These are phyloP conservation scores for Hyaloscypha variabilis DNA, from an alignment of 495 filamentous ascomycete genomes.

Conservation along the genomic window DNA sequence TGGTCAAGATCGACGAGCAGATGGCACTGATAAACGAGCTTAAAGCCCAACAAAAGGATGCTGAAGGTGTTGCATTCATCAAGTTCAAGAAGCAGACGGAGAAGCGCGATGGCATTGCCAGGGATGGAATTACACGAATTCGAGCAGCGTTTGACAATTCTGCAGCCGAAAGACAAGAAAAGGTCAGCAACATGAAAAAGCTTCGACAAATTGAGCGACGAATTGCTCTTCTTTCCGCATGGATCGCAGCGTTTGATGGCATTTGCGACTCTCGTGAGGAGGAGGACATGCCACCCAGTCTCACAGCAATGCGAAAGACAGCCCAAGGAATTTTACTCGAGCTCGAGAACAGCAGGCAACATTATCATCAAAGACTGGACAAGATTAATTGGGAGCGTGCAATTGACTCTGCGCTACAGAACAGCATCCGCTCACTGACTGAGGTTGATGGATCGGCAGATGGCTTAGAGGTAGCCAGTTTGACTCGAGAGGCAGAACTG, in stretches of 20 bases:
- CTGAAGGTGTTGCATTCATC: slow-evolving; percentile 80
- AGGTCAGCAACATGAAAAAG: slow-evolving; percentile 77
- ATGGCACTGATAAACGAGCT: slow-evolving; percentile 92
- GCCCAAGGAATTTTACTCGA: slow-evolving; percentile 87
- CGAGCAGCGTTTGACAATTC: slow-evolving; percentile 85
- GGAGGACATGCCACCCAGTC: slow-evolving; percentile 61
- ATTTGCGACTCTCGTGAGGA: slow-evolving; percentile 75
- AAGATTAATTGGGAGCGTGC: slow-evolving; percentile 84
- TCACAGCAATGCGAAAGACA: slow-evolving; percentile 80
- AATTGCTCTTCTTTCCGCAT: slow-evolving; percentile 80
- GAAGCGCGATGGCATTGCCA: slow-evolving; percentile 77
- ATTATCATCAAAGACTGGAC: slow-evolving; percentile 80
- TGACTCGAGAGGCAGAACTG: slow-evolving; percentile 82
- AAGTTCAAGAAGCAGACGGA: slow-evolving; percentile 89
- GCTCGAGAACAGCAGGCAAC: slow-evolving; percentile 84
- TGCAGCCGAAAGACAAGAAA: slow-evolving; percentile 75
- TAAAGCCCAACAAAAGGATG: slow-evolving; percentile 87
- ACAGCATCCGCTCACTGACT: slow-evolving; percentile 76
- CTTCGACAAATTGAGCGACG: slow-evolving; percentile 81
- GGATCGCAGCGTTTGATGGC: slow-evolving; percentile 90
- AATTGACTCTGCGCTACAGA: slow-evolving; percentile 84
- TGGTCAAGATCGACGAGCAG: slow-evolving; percentile 98
- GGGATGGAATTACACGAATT: slow-evolving; percentile 80
- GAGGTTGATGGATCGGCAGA: slow-evolving; percentile 71
- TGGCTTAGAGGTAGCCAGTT: slow-evolving; percentile 66